Base-by-base conservation (phyloP, 2,329 filamentous ascomycete genomes). In the Cercospora zeae-maydis region DNA sequence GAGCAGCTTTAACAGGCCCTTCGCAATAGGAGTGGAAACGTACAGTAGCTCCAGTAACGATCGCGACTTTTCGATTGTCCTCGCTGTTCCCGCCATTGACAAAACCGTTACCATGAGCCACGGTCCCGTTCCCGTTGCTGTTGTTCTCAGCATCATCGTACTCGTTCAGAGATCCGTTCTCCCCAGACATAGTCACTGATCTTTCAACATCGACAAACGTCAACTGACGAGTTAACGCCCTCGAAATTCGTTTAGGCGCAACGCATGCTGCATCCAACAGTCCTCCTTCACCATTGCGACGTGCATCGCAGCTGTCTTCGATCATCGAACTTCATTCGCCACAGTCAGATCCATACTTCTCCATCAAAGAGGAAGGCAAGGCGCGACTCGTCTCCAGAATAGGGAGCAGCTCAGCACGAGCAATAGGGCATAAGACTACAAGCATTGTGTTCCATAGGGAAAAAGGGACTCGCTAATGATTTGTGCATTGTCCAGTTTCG, bases 41-140 rank as follows among this genome's bases (percentile, higher is more conserved):
- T 64, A 79, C 78, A 60, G 77, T 76, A 14, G 76, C 77, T 33
- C 77, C 78, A 11, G 75, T 78, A 37, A 80, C 66, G 53, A 80
- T 77, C 27, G 76, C 78, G 24, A 80, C 78, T 62, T 69, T 63
- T 33, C 52, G 56, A 27, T 47, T 7, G n/a, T 45, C 33, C n/a
- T 34, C 55, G 27, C 53, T 16, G 27, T n/a, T 19, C 8, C 1
- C 3, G 9, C 37, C 19, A 56, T 56, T 58, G 13, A 13, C 19
- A 13, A 34, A n/a, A 7, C 14, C 16, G 11, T 19, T 53, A 10
- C 4, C 24, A 37, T 24, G 24, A 9, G 24, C 31, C 4, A 24
- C 14, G 31, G 4, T 19, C n/a, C 56, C 42, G 39, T 42, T 21
- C 3, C 7, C n/a, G 33, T 53, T 36, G 31, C 33, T 47, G 34